Evolutionary conservation across 495 filamentous ascomycete species (phyloP), one percentile per base, ranked within the genome.

Genomic region (Trichoderma gamsii): DNA sequence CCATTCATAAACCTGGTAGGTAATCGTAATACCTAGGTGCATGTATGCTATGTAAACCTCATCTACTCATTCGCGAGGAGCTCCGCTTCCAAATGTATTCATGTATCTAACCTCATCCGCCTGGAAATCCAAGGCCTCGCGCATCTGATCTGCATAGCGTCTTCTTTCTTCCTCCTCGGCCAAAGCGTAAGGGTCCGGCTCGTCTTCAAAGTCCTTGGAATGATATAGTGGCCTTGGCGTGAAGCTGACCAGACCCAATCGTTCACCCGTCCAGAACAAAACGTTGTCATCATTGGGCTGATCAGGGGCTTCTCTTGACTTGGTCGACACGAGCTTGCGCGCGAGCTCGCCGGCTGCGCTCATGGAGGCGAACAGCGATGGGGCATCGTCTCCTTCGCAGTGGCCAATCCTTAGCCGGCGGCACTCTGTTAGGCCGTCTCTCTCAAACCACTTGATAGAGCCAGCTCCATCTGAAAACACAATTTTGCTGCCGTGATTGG

Each of bases 371-470:
- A 87, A 86, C 1, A 83, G 72, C 29, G 79, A 78, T n/a, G 41
- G 41, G 7, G 41, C 43, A 16, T 44, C 65, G 64, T 76, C 65
- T 69, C 72, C 65, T 73, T 82, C 77, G 72, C 79, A 79, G 56
- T 84, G 80, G 35, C 83, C 82, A 61, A 90, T 92, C 71, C 89
- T 92, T 78, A 88, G 89, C 18, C 86, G 85, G 32, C 94, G 87
- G 56, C 93, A 89, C 71, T 91, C 86, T n/a, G 88, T 87, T 66
- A 87, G 87, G 13, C 92, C 92, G 72, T 97, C 91, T 29, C 93
- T 84, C 77, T 98, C 94, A 29, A 95, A 85, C 93, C 94, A 97
- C 77, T 92, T 96, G 69, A 98, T 75, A 68, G 88, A 88, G 0
- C 94, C 94, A 63, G 92, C 87, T 5, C 89, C 87, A 70, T 97